Evolutionary conservation across 2,329 filamentous ascomycete species (phyloP), one percentile per base, ranked within the genome.

Genomic region (Neofusicoccum parvum): DNA sequence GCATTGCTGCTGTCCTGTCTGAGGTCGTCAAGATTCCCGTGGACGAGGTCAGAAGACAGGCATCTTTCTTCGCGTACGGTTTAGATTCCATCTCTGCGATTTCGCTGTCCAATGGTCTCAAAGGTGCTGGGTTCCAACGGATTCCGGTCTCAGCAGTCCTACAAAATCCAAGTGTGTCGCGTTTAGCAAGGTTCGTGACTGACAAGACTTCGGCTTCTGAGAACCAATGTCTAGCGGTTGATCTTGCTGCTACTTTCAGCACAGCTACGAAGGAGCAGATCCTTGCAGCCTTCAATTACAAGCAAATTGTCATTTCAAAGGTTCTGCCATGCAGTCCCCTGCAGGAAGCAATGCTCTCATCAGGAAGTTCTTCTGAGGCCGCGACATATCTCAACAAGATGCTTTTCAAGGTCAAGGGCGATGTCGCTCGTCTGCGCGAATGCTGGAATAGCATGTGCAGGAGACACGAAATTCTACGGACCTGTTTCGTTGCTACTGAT

Each of bases 51-150:
- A 79, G 77, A 10, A 85, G 86, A 37, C 88, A 88, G 78, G 89
- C 88, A 0, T 92, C 92, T 0, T 90, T 97, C 67, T 88, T 90
- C 64, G 86, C 85, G n/a, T 76, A 96, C 2, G 94, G 94, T 0
- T 76, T 97, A 5, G 92, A 97, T 73, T 96, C 93, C 0, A 87
- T 97, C 32, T 90, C 89, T 7, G 92, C 91, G 0, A 96, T 97
- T 68, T 80, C 85, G 0, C 77, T 96, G 9, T 86, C 90, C 0
- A 87, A 83, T 63, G 72, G 76, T 15, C 74, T 97, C 0, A 82
- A 83, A 60, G 70, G 78, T 2, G 68, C 72, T 0, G 76, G 86
- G 1, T 73, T 80, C 1, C 77, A 71, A 5, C 80, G 84, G 27
- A 73, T 92, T 2, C 81, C 90, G 11, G 86, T 96, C 7, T 92